A percentile compares a stretch with the other conserved stretches of the same genome.
Evolutionary conservation across 2,329 filamentous ascomycete genomes (phyloP).

Genomic region (Arthroderma sp.): DNA sequence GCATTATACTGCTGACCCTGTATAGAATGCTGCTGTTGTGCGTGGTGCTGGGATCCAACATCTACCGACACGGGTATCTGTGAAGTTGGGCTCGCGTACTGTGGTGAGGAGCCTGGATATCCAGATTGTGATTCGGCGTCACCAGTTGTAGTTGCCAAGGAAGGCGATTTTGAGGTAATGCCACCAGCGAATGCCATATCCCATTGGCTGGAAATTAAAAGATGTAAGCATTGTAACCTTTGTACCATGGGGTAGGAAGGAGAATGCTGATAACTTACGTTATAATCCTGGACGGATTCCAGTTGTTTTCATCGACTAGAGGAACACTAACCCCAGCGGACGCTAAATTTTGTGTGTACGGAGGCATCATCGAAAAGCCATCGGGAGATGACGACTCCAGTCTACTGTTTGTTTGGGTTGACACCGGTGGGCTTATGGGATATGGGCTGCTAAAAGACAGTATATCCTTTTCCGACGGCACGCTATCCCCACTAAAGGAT

Average conservation of each 20-base stretch:
- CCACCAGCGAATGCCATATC: conserved; percentile 82
- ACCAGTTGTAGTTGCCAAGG: conserved; percentile 16
- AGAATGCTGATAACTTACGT: conserved; percentile 49
- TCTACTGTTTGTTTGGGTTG: conserved; percentile 60
- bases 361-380: conserved; percentile 24
- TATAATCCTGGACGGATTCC: conserved; percentile 82
- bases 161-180: conserved; percentile 30
- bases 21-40: neutral
- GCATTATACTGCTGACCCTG: neutral
- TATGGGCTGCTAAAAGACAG: conserved; percentile 27
- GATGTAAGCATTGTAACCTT: too few species aligned
- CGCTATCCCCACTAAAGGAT: conserved; percentile 4
- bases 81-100: neutral
- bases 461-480: neutral
- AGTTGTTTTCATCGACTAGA: conserved; percentile 54
- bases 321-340: conserved; percentile 32
- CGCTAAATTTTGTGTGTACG: conserved; percentile 31
- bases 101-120: neutral
- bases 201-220: conserved; percentile 57
- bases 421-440: conserved; percentile 70
- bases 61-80: neutral
- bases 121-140: neutral
- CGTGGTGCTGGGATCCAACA: too few species aligned
- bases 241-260: neutral
- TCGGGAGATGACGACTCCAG: conserved; percentile 62